phyloP scores from a whole-genome alignment of 148 eudicot species.

The Nepenthes gracilis region DNA sequence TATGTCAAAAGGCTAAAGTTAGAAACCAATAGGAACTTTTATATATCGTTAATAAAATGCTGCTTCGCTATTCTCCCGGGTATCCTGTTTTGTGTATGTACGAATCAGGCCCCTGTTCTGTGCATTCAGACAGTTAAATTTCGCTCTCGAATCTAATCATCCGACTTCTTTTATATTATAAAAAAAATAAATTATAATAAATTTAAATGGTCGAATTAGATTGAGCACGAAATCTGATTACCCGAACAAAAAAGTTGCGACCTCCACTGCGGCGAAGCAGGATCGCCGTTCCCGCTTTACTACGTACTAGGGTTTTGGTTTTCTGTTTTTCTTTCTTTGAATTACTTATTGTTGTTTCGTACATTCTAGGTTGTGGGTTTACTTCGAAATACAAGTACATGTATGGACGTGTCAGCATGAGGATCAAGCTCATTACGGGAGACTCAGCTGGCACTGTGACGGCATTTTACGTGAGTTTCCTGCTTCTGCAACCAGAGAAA shows the following conservation, averaged over 20 bases:
- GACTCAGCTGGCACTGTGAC: slow-evolving; percentile 95
- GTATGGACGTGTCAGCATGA: slow-evolving; percentile 76
- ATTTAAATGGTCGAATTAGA: not conserved
- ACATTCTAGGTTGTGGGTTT: slow-evolving; percentile 65
- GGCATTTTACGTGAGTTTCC: slow-evolving; percentile 60
- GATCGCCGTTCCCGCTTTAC: not conserved
- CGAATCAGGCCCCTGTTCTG: too few relatives aligned
- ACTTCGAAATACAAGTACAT: slow-evolving; percentile 61
- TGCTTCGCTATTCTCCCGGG: too few relatives aligned
- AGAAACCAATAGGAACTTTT: too few relatives aligned
- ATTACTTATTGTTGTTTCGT: not conserved
- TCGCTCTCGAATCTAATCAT: too few relatives aligned
- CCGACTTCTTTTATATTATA: too few relatives aligned
- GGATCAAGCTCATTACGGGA: slow-evolving; percentile 75
- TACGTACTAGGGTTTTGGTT: not conserved
- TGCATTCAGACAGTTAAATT: too few relatives aligned
- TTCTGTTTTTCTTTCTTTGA: not conserved
- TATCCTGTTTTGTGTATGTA: too few relatives aligned
- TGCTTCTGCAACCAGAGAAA: not conserved
- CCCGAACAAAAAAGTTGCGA: not conserved
- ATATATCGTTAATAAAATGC: too few relatives aligned
- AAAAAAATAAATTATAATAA: not conserved
- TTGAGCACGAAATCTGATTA: not conserved
- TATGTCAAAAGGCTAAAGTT: too few relatives aligned
- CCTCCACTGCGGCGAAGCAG: not conserved